Conservation (phyloP, 768 basidiomycete species). For the Rhodotorula paludigena region DNA sequence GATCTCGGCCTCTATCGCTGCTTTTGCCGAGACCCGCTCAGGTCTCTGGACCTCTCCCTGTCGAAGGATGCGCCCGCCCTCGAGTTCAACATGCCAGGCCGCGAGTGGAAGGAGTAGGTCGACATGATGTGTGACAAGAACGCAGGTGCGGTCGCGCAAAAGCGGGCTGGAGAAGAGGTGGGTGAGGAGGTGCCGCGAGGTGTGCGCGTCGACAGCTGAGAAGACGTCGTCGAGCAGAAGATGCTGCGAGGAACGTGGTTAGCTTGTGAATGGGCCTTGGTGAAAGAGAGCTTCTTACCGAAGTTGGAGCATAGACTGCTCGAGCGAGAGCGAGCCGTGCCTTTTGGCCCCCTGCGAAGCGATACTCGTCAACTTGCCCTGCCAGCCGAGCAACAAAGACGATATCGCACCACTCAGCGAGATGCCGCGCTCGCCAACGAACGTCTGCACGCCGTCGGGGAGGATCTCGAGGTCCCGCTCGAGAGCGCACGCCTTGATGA, state of each 20-base stretch:
- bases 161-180: slow-evolving; percentile 66
- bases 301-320: slow-evolving; percentile 82
- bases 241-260: background rate
- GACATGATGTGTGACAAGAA: slow-evolving; percentile 90
- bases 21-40: background rate
- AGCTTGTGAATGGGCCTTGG: background rate
- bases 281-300: too few species aligned
- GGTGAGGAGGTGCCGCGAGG: slow-evolving; percentile 55
- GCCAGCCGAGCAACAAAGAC: background rate
- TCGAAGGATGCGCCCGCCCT: slow-evolving; percentile 10
- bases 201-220: slow-evolving; percentile 56
- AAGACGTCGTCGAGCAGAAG: slow-evolving; percentile 41
- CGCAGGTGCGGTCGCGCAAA: slow-evolving; percentile 65
- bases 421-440: slow-evolving; percentile 35
- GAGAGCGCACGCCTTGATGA: slow-evolving; percentile 68
- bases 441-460: slow-evolving; percentile 67
- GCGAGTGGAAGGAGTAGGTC: slow-evolving; percentile 77
- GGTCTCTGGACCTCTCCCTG: background rate
- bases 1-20: background rate
- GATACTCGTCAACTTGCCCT: too few species aligned
- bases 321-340: slow-evolving; percentile 61
- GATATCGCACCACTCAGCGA: slow-evolving; percentile 24
- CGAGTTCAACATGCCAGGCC: slow-evolving; percentile 15
- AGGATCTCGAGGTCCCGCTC: slow-evolving; percentile 66
- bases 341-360: slow-evolving; percentile 26